phyloP scores from a whole-genome alignment of 2,329 filamentous ascomycete species.

The Trichoderma guizhouense region DNA sequence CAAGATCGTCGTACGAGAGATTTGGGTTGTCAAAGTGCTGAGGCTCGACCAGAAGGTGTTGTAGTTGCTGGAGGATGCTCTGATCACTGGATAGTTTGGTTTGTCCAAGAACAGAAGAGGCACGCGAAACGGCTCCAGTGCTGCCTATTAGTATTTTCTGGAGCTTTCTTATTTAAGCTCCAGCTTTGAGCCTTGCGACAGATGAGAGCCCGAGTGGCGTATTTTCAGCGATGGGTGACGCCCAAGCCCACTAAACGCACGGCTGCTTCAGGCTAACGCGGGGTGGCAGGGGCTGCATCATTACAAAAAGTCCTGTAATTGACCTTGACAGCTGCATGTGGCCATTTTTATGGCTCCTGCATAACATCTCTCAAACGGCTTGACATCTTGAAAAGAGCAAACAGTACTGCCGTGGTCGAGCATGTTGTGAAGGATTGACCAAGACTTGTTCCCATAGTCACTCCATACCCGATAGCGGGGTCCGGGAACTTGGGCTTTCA shows the following conservation, averaged over 20 bases:
- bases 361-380: background rate
- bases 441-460: background rate
- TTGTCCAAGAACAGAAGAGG: background rate
- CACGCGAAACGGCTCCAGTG: background rate
- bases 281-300: slow-evolving; percentile 2
- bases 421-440: background rate
- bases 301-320: background rate
- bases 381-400: background rate
- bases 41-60: background rate
- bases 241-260: background rate
- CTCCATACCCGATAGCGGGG: background rate
- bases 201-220: background rate
- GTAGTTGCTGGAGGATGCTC: background rate
- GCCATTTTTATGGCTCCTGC: background rate
- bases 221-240: slow-evolving; percentile 11
- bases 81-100: background rate
- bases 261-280: slow-evolving; percentile 4
- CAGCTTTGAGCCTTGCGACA: background rate
- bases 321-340: background rate
- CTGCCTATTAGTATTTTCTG: background rate
- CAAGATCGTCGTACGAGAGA: background rate
- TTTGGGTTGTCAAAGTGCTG: background rate
- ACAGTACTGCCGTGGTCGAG: background rate
- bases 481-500: slow-evolving; percentile 12
- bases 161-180: background rate